Evolutionary conservation across 192 early-diverging fungal species (phyloP).

Genomic region (Radiomyces spectabilis): DNA sequence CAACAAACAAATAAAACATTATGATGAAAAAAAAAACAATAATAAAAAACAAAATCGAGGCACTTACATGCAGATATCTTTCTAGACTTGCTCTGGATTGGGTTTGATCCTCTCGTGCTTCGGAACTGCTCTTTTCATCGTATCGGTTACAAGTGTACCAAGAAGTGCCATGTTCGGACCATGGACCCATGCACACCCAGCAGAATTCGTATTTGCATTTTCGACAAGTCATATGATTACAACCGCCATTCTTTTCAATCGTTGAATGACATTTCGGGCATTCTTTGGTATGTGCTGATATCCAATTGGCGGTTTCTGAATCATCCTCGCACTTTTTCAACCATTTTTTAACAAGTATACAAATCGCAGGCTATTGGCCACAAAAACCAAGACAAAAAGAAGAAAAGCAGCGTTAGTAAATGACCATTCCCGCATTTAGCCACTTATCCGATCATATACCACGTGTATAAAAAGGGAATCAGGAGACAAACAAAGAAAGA

Average conservation of each 20-base stretch:
- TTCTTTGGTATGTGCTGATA: conserved; percentile 94
- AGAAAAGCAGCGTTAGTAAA: too few relatives aligned
- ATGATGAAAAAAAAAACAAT: too few relatives aligned
- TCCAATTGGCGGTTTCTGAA: too few relatives aligned
- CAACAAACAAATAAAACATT: too few relatives aligned
- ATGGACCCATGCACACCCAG: conserved; percentile 98
- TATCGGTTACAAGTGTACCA: conserved; percentile 99
- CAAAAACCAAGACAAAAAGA: too few relatives aligned
- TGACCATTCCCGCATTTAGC: too few relatives aligned
- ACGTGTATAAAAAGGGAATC: too few relatives aligned
- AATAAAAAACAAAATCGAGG: neutral
- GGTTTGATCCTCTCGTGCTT: conserved; percentile 81
- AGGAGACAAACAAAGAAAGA: neutral
- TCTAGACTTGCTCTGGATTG: conserved; percentile 84
- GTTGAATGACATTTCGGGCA: conserved; percentile 91
- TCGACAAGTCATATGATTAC: conserved; percentile 99
- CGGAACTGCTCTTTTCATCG: conserved; percentile 82
- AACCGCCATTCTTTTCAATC: conserved; percentile 99
- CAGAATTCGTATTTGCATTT: conserved; percentile 98
- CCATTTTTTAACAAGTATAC: conserved; percentile 33
- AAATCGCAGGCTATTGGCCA: conserved; percentile 87
- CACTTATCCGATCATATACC: too few relatives aligned
- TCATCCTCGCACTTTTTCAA: too few relatives aligned
- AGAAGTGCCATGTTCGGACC: conserved; percentile 91
- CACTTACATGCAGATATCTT: conserved; percentile 87